Evolutionary conservation across 2,329 filamentous ascomycete genomes (phyloP), one percentile per base, ranked within the genome.

Genomic region (Paramyrothecium sp.): DNA sequence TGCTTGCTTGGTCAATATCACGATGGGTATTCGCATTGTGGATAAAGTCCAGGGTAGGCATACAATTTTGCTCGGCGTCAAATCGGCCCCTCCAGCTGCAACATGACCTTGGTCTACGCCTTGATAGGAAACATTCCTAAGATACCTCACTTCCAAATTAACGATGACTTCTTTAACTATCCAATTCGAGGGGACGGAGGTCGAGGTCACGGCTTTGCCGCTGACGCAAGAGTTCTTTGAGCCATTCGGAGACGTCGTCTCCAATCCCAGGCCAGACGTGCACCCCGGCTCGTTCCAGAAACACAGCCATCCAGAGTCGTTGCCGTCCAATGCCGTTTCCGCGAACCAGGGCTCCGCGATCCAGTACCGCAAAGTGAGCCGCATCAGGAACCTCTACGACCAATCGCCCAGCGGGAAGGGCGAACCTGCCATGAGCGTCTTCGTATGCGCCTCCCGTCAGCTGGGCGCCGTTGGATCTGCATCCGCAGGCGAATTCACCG

Each of bases 331-430:
- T 61, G 77, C 83, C 56, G 76, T 87, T 4, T 80, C 85, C 3
- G 84, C 87, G 51, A 98, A 98, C 78, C 93, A 98, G 78, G 91
- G 91, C 67, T 89, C 88, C 21, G 94, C 95, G 17, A 86, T 94
- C 68, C 96, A 96, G 73, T 96, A 95, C 74, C 83, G 88, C 60
- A 83, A 91, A 68, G 87, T 96, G 60, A 91, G 91, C n/a, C 81
- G 83, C 48, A 81, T 94, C 64, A 77, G 79, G 33, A 85, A 96
- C 71, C 81, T 87, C 59, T 96, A 97, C 72, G 69, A 72, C n/a
- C 78, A 84, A 57, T 82, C 87, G 0, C 85, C 87, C 2, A 89
- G 84, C 69, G 74, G 81, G 51, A 59, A 53, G 7, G 65, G 77
- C 73, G 62, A 79, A 51, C 82, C 90, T 38, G 82, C 89, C 55